Conservation (phyloP, 2,329 filamentous ascomycete species). For the Paecilomyces fulvus region DNA sequence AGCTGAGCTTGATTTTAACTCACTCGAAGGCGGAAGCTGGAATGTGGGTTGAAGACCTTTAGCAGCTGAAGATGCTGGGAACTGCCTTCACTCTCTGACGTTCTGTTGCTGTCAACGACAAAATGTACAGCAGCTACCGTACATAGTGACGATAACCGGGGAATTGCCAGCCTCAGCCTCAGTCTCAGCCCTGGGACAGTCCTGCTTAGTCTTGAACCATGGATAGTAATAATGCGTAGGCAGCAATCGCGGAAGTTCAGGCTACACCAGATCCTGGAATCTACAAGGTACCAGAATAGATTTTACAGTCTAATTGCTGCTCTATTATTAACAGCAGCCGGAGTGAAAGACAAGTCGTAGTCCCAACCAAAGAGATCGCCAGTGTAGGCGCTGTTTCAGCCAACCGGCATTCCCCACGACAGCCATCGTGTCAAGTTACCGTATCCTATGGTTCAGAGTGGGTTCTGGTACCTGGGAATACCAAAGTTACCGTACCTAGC, state of each 20-base stretch:
- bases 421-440: neutral
- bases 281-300: neutral
- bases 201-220: neutral
- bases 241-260: neutral
- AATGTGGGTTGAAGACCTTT: neutral
- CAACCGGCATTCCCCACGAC: neutral
- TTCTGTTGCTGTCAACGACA: neutral
- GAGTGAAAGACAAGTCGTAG: neutral
- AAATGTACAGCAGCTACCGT: neutral
- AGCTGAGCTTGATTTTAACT: neutral
- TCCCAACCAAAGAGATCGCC: neutral
- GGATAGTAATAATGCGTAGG: neutral
- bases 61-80: neutral
- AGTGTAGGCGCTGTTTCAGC: neutral
- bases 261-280: neutral
- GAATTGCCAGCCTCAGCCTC: neutral
- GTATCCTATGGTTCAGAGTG: neutral
- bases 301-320: neutral
- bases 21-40: neutral
- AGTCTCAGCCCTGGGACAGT: neutral
- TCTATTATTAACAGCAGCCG: neutral
- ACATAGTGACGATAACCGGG: neutral
- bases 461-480: neutral
- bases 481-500: neutral
- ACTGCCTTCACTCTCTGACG: neutral